Evolutionary conservation across 1,139 yeast genomes (phyloP).

Genomic region (Zygosaccharomyces sapae): DNA sequence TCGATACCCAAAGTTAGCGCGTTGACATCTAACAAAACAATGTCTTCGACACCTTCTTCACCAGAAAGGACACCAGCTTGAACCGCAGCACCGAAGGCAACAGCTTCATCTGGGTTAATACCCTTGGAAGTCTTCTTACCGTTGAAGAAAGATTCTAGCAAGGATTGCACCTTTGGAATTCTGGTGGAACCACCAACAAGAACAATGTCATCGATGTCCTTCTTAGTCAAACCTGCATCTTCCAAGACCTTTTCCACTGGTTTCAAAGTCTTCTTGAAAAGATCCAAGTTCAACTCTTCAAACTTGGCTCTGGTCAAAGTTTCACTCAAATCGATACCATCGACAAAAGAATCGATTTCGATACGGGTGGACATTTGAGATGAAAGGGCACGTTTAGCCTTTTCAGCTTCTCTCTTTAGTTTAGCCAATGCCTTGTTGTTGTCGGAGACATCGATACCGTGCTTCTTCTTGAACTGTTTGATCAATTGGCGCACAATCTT

Average conservation of each 20-base stretch:
- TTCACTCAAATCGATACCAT: constrained; percentile 93
- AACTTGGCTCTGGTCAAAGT: constrained; percentile 92
- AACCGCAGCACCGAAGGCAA: constrained; percentile 96
- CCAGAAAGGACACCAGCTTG: constrained; percentile 96
- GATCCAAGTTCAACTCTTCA: constrained; percentile 83
- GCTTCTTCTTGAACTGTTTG: constrained; percentile 84
- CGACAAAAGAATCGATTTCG: constrained; percentile 92
- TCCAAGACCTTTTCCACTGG: constrained; percentile 91
- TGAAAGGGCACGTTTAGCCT: constrained; percentile 92
- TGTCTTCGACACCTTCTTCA: constrained; percentile 68
- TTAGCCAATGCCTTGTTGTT: constrained; percentile 81
- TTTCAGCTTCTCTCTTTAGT: constrained; percentile 93
- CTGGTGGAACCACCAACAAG: constrained; percentile 97
- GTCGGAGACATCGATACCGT: constrained; percentile 66
- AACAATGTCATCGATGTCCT: constrained; percentile 85
- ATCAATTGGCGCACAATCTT: constrained; percentile 82
- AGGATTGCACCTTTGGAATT: constrained; percentile 94
- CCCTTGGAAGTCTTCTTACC: constrained; percentile 95
- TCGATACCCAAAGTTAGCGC: constrained; percentile 95
- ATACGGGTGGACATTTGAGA: constrained; percentile 74
- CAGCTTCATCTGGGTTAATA: constrained; percentile 97
- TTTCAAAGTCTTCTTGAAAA: constrained; percentile 84
- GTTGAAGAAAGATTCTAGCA: constrained; percentile 79
- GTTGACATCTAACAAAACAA: constrained; percentile 81
- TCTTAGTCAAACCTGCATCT: constrained; percentile 80